Conservation (phyloP, 176 grass and related monocot species). For the Rhynchospora tenuis region DNA sequence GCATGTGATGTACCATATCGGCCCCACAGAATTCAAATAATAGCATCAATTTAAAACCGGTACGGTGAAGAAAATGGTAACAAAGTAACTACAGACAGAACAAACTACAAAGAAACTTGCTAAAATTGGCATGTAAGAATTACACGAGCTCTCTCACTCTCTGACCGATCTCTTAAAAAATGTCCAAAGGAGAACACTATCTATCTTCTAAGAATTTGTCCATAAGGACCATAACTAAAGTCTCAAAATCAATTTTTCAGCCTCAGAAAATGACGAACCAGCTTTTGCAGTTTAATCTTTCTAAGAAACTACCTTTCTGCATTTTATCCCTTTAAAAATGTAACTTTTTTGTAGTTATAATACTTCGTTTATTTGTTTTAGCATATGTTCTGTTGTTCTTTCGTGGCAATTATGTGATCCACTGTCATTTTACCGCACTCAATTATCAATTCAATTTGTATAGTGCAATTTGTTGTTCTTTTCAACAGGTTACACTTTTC, state of each 20-base stretch:
- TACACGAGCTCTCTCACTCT: not conserved
- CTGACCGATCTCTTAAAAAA: not conserved
- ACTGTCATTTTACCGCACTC: too few relatives aligned
- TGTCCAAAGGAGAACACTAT: not conserved
- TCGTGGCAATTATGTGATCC: too few relatives aligned
- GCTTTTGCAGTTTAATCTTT: not conserved
- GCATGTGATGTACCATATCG: not conserved
- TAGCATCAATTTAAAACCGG: not conserved
- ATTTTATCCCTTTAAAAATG: not conserved
- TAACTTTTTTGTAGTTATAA: not conserved
- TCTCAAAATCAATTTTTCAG: not conserved
- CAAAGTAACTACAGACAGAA: not conserved
- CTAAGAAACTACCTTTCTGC: not conserved
- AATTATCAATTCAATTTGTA: too few relatives aligned
- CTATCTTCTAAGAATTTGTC: not conserved
- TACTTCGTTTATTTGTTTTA: too few relatives aligned
- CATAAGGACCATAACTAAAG: not conserved
- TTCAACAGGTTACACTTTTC: too few relatives aligned
- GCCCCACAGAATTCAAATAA: not conserved
- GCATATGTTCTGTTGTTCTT: too few relatives aligned
- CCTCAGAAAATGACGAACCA: not conserved
- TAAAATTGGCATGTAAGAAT: conserved; percentile 6
- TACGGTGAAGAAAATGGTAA: not conserved
- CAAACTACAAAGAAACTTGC: conserved; percentile 1
- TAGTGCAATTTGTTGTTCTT: too few relatives aligned